These are phyloP conservation scores for Lophiotrema nucula DNA, from an alignment of 495 filamentous ascomycete genomes.

Conservation along the genomic window DNA sequence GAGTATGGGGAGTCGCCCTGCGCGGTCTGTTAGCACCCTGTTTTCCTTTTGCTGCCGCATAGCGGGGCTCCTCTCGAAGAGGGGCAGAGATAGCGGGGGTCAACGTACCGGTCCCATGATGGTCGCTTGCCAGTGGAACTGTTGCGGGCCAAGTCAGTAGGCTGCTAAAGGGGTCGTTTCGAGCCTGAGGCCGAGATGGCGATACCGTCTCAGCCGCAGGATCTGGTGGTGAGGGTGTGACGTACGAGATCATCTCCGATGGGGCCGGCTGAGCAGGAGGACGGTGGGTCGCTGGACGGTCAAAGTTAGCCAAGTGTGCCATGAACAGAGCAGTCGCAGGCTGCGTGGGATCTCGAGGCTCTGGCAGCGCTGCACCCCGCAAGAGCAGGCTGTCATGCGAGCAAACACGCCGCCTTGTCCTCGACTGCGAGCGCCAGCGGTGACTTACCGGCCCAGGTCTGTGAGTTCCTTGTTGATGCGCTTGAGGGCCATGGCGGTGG, in stretches of 20 bases:
- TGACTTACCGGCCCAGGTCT: slow-evolving; percentile 92
- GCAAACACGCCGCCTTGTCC: slow-evolving; percentile 16
- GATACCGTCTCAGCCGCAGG: slow-evolving; percentile 28
- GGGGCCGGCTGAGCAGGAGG: slow-evolving; percentile 96
- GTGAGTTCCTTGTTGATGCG: slow-evolving; percentile 99
- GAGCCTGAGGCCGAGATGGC: neutral
- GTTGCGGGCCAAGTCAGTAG: slow-evolving; percentile 21
- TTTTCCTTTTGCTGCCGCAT: neutral
- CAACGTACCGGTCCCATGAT: slow-evolving; percentile 98
- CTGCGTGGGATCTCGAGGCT: neutral
- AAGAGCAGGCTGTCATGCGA: slow-evolving; percentile 31
- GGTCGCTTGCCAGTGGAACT: slow-evolving; percentile 99
- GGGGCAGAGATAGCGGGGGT: neutral
- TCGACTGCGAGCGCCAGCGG: neutral
- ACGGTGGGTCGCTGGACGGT: slow-evolving; percentile 82
- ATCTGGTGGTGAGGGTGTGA: slow-evolving; percentile 21
- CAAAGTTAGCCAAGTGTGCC: slow-evolving; percentile 44
- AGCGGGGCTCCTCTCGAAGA: slow-evolving; percentile 2
- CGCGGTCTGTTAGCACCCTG: slow-evolving; percentile 20
- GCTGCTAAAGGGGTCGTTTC: neutral
- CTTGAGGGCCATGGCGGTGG: slow-evolving; percentile 86
- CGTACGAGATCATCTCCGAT: slow-evolving; percentile 96
- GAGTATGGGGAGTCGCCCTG: slow-evolving; percentile 94
- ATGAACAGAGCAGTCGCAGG: slow-evolving; percentile 11
- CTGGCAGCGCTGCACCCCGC: slow-evolving; percentile 26